Base-by-base conservation (phyloP, 805 yeast genomes). In the Schwanniomyces sp. region DNA sequence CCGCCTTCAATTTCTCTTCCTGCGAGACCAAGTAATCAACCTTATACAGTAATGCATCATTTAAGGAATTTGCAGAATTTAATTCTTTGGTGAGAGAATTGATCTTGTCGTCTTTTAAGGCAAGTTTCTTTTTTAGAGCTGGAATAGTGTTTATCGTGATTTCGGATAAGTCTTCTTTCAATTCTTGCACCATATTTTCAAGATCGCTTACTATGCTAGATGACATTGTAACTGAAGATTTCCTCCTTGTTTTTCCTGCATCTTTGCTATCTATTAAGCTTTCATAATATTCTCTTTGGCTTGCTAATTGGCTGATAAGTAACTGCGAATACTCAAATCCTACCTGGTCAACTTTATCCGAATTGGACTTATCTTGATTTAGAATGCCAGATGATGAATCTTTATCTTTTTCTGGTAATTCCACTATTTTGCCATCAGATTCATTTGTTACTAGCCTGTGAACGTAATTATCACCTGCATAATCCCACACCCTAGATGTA, bases 401-500 rank as follows among this genome's bases (percentile, higher is more conserved):
- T 6, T 47, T 47, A 21, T 30, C 24, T 44, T 72, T 74, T 25
- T 70, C 76, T 0, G 77, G 74, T 11, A 90, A 72, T 62, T 91
- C 97, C 2, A 91, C 96, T 28, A 91, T 66, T 56, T 91, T 91
- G 0, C 97, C 97, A 62, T 91, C 97, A 0, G 85, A 76, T 62
- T 88, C 91, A 64, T 88, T 90, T 51, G 91, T 89, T 4, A 91
- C 78, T 38, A 91, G 68, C 43, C 97, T 66, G 64, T 91, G 97
- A 8, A 91, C 97, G 63, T 91, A 91, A 53, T 82, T 84, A 61
- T 91, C 97, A 2, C 91, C 91, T 0, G 91, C 91, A 62, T 91
- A 91, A 63, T 91, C 97, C 97, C 97, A 91, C 1, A 91, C 96
- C 36, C 97, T 73, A 51, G 91, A 94, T 0, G 95, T 81, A 9